A percentile compares a stretch with the other conserved stretches of the same genome.
These are phyloP conservation scores for Xylaria venustula DNA, from an alignment of 495 filamentous ascomycete species.

Conservation along the genomic window DNA sequence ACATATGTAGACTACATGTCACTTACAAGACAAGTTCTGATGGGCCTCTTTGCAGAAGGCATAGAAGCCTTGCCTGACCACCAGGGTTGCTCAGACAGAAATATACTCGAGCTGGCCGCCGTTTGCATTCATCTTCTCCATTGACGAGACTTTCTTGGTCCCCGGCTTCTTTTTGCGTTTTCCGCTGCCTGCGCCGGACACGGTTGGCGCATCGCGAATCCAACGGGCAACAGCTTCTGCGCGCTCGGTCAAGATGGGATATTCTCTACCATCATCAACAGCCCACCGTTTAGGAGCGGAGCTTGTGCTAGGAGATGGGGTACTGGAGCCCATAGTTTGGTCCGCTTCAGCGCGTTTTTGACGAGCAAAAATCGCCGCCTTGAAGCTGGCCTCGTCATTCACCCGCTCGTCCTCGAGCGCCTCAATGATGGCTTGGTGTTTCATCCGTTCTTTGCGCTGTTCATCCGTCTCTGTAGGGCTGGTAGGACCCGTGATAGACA, in stretches of 20 bases:
- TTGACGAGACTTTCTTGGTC: constrained; percentile 19
- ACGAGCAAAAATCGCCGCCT: constrained; percentile 57
- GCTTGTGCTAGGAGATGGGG: constrained; percentile 22
- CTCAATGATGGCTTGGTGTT: constrained; percentile 63
- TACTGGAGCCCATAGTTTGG: constrained; percentile 18
- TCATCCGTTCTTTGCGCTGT: constrained; percentile 52
- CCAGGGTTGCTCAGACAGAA: not conserved
- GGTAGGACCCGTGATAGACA: constrained; percentile 15
- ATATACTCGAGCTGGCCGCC: not conserved
- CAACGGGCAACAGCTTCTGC: constrained; percentile 66
- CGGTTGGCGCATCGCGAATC: constrained; percentile 62
- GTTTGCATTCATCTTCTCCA: not conserved
- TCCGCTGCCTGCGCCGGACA: constrained; percentile 28
- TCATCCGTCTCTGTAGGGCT: constrained; percentile 40
- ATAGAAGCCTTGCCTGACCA: not conserved
- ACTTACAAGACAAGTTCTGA: not conserved
- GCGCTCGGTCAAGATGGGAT: constrained; percentile 66
- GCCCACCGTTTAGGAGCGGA: constrained; percentile 59
- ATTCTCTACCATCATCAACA: constrained; percentile 63
- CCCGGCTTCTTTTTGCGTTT: constrained; percentile 44
- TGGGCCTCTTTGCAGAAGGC: not conserved
- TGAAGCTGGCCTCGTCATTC: constrained; percentile 62
- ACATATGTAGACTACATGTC: not conserved
- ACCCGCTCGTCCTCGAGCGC: constrained; percentile 64
- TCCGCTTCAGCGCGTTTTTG: constrained; percentile 51